Conservation (phyloP, 352 stramenopile genomes). For the Phytophthora sp. region DNA sequence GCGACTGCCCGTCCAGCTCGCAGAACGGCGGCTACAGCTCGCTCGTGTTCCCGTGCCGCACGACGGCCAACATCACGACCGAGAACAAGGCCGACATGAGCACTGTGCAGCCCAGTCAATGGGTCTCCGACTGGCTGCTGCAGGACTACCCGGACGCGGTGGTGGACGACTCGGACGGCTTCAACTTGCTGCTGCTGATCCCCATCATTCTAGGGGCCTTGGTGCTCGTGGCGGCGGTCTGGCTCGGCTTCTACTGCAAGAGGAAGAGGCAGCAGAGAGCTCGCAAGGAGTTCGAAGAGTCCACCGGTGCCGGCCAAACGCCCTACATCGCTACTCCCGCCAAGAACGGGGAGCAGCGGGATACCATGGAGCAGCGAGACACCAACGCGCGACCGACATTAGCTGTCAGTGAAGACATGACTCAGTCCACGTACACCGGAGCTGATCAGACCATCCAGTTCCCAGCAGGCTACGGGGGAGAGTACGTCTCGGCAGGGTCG, state of each 20-base stretch:
- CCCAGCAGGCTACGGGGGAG: constrained; percentile 3
- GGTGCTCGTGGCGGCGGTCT: neutral
- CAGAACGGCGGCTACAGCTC: constrained; percentile 30
- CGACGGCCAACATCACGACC: constrained; percentile 10
- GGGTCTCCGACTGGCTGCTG: constrained; percentile 37
- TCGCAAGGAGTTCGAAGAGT: constrained; percentile 7
- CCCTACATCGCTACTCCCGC: constrained; percentile 9
- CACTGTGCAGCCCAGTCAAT: constrained; percentile 3
- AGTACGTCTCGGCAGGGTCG: constrained; percentile 13
- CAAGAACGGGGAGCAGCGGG: constrained; percentile 15
- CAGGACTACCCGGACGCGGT: constrained; percentile 10
- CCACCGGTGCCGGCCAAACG: neutral
- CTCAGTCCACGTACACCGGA: constrained; percentile 1
- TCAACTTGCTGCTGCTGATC: constrained; percentile 22
- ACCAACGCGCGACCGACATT: constrained; percentile 11
- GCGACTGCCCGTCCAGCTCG: constrained; percentile 7
- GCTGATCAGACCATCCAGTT: constrained; percentile 25
- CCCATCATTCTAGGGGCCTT: constrained; percentile 17
- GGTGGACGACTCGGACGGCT: constrained; percentile 3
- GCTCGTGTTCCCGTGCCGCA: constrained; percentile 42
- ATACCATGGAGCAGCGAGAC: constrained; percentile 16
- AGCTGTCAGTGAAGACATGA: constrained; percentile 21
- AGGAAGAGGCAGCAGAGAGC: constrained; percentile 6
- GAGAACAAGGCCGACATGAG: constrained; percentile 12
- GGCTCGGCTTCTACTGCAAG: constrained; percentile 11